phyloP scores from a whole-genome alignment of 306 rosid species.

The Prunus mume region DNA sequence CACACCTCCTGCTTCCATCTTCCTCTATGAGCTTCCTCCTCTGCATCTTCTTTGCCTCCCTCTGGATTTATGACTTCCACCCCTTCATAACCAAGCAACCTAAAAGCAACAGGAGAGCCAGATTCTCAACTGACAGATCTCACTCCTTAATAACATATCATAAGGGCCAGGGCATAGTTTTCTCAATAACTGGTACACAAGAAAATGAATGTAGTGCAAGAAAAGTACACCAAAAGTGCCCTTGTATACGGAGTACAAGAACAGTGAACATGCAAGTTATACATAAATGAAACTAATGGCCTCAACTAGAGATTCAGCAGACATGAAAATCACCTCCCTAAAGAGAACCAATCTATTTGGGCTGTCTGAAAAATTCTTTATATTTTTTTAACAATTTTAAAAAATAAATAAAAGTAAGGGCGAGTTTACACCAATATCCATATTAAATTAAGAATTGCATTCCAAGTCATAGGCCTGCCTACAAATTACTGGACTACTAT shows the following conservation, averaged over 20 bases:
- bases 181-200: background rate
- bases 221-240: background rate
- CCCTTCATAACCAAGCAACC: slow-evolving; percentile 83
- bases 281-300: background rate
- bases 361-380: background rate
- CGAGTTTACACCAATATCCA: background rate
- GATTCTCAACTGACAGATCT: slow-evolving; percentile 5
- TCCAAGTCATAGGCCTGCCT: background rate
- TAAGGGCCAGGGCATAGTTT: background rate
- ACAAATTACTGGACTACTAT: background rate
- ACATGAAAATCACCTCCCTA: background rate
- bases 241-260: background rate
- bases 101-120: slow-evolving; percentile 30
- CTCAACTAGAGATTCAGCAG: background rate
- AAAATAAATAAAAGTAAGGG: background rate
- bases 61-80: slow-evolving; percentile 93
- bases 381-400: background rate
- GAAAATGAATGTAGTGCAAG: background rate
- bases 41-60: slow-evolving; percentile 91
- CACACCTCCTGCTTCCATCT: slow-evolving; percentile 92
- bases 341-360: background rate
- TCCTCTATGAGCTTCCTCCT: slow-evolving; percentile 83
- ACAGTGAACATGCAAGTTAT: too few relatives aligned
- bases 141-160: background rate
- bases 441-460: background rate